Conservation (phyloP, 75 land plant genomes). For the Pinus taeda region DNA sequence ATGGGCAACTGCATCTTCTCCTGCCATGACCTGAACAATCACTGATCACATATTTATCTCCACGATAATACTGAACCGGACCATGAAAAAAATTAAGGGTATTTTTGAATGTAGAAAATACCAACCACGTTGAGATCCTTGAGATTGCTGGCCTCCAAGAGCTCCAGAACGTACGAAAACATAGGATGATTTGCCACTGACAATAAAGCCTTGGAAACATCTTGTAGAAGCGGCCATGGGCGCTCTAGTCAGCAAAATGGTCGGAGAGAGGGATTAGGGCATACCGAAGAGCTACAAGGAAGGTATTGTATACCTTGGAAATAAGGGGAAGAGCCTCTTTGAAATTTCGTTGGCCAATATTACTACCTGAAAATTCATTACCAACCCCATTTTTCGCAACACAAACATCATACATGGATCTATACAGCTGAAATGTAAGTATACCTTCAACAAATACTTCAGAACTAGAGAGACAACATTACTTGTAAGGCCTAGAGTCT, state of each 20-base stretch:
- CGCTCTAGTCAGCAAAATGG: not conserved
- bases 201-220: constrained; percentile 84
- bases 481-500: too few relatives aligned
- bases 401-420: too few relatives aligned
- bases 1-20: constrained; percentile 57
- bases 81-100: too few relatives aligned
- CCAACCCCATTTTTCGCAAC: constrained; percentile 25
- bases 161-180: constrained; percentile 87
- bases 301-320: constrained; percentile 59
- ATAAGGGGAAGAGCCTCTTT: constrained; percentile 78
- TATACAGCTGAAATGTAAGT: too few relatives aligned
- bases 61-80: too few relatives aligned
- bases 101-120: too few relatives aligned
- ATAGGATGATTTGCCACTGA: constrained; percentile 89
- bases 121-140: constrained; percentile 77
- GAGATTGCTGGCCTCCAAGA: constrained; percentile 74
- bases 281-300: not conserved
- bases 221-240: constrained; percentile 31
- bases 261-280: not conserved
- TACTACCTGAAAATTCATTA: constrained; percentile 96
- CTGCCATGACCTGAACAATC: constrained; percentile 71
- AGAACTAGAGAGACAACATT: too few relatives aligned
- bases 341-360: constrained; percentile 85
- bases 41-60: not conserved
- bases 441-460: too few relatives aligned